A percentile compares a stretch with the other conserved stretches of the same genome.
Conservation (phyloP, 2,329 filamentous ascomycete genomes). For the Talaromyces sp. region DNA sequence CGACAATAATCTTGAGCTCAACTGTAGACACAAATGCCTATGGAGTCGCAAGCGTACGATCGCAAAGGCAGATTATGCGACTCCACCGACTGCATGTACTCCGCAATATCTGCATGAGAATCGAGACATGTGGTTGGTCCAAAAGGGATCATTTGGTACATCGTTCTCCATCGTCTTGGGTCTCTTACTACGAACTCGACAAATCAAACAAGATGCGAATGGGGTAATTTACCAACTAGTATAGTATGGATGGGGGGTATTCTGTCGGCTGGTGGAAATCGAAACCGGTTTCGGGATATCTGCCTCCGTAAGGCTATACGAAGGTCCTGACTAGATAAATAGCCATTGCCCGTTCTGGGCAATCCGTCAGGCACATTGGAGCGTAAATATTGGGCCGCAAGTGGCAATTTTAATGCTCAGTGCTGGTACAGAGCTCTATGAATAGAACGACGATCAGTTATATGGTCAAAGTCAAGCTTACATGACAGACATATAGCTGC, state of each 20-base stretch:
- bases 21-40: background rate
- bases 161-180: background rate
- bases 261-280: background rate
- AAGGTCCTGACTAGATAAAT: background rate
- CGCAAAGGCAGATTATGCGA: background rate
- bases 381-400: background rate
- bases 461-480: background rate
- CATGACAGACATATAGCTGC: background rate
- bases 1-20: too few species aligned
- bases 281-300: background rate
- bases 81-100: conserved; percentile 1
- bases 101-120: background rate
- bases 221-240: too few species aligned
- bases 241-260: background rate
- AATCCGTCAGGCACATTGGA: background rate
- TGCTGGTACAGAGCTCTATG: too few species aligned
- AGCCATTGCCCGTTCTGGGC: background rate
- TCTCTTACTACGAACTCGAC: too few species aligned
- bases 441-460: background rate
- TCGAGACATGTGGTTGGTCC: background rate
- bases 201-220: too few species aligned
- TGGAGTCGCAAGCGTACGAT: background rate
- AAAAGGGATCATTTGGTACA: background rate
- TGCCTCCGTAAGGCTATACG: background rate
- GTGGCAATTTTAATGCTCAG: background rate